phyloP scores from a whole-genome alignment of 2,329 filamentous ascomycete species.

The Hypoxylon sp. region DNA sequence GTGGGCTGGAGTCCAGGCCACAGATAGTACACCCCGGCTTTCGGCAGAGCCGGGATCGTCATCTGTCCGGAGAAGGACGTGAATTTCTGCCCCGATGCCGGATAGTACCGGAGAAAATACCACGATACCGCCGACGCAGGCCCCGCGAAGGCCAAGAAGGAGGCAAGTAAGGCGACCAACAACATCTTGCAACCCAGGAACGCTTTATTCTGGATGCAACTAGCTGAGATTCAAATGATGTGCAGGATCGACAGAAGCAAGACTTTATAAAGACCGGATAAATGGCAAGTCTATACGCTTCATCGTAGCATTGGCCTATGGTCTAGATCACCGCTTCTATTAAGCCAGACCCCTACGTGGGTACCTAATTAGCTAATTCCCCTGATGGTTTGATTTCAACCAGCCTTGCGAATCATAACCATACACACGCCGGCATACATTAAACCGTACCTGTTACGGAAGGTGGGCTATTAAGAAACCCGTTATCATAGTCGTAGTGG shows the following conservation, averaged over 20 bases:
- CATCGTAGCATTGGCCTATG: conserved; percentile 1
- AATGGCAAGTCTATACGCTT: conserved; percentile 27
- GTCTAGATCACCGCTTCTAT: conserved; percentile 22
- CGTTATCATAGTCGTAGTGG: conserved; percentile 10
- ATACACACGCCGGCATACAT: conserved; percentile 16
- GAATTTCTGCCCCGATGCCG: conserved; percentile 55
- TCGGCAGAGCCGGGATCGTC: conserved; percentile 51
- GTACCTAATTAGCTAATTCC: background rate
- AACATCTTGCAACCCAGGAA: conserved; percentile 34
- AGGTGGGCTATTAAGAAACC: conserved; percentile 15
- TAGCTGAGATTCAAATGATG: background rate
- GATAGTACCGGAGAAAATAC: conserved; percentile 56
- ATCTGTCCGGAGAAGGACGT: conserved; percentile 54
- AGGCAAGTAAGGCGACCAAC: conserved; percentile 37
- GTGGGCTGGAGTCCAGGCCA: conserved; percentile 61
- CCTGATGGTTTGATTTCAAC: conserved; percentile 5
- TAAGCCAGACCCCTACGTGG: background rate
- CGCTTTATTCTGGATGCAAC: background rate
- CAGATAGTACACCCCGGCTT: conserved; percentile 58
- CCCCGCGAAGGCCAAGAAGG: conserved; percentile 49
- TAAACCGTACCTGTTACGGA: conserved; percentile 32
- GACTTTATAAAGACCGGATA: conserved; percentile 22
- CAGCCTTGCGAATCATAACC: conserved; percentile 1
- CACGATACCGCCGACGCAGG: conserved; percentile 53
- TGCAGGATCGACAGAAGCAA: conserved; percentile 7